phyloP scores from a whole-genome alignment of 2,329 filamentous ascomycete genomes.

The Dactylonectria macrodidyma region DNA sequence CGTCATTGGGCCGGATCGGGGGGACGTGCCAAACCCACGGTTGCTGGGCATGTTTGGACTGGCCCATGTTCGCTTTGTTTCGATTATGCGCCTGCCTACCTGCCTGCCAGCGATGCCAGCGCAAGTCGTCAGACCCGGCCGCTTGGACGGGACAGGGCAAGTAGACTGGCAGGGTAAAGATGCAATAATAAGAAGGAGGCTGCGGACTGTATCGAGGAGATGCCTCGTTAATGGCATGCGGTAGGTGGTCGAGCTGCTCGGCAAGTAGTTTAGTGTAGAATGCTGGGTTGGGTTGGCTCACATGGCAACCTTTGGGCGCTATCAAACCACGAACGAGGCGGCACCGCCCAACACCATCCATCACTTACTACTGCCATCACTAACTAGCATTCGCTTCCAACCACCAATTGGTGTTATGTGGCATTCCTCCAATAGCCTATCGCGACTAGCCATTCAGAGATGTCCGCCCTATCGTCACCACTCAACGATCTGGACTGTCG shows the following conservation, averaged over 20 bases:
- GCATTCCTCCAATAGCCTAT: slow-evolving; percentile 6
- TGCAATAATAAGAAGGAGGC: neutral
- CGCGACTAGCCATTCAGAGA: slow-evolving; percentile 12
- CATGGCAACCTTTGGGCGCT: slow-evolving; percentile 15
- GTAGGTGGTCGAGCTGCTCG: neutral
- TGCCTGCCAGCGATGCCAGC: neutral
- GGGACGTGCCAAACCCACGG: neutral
- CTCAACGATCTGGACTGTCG: neutral
- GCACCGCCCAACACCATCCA: slow-evolving; percentile 29
- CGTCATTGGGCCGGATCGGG: neutral
- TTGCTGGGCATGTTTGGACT: neutral
- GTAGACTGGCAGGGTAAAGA: neutral
- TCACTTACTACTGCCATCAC: neutral
- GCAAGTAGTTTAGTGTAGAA: neutral
- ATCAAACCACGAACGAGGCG: slow-evolving; percentile 26
- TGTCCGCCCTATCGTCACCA: slow-evolving; percentile 9
- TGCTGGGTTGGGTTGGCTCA: slow-evolving; percentile 2
- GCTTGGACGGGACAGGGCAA: neutral
- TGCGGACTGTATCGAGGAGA: neutral
- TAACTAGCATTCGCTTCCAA: neutral
- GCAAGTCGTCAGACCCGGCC: neutral
- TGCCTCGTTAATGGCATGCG: slow-evolving; percentile 26
- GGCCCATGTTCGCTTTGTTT: neutral
- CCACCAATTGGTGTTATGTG: slow-evolving; percentile 5
- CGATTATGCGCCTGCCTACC: neutral